A percentile compares a stretch with the other conserved stretches of the same genome.
Evolutionary conservation across 768 basidiomycete genomes (phyloP).

Genomic region (Chalciporus piperatus): DNA sequence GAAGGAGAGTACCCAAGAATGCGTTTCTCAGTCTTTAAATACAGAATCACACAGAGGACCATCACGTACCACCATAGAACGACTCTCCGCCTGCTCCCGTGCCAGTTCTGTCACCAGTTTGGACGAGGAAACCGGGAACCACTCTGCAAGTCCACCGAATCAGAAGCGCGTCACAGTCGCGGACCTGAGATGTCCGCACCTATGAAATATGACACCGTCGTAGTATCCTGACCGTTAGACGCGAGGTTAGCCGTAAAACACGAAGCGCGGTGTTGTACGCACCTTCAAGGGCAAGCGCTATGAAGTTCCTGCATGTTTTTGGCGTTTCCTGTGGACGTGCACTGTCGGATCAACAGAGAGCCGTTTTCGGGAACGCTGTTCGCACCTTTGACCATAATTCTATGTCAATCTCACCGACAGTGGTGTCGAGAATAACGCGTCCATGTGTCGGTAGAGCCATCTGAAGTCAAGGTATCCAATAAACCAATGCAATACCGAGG

Average conservation of each 20-base stretch:
- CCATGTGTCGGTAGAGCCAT: slow-evolving; percentile 88
- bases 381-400: slow-evolving; percentile 89
- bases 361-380: not conserved
- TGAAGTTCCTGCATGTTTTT: slow-evolving; percentile 88
- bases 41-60: not conserved
- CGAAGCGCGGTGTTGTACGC: slow-evolving; percentile 29
- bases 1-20: not conserved
- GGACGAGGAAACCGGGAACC: slow-evolving; percentile 88
- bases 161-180: not conserved
- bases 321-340: slow-evolving; percentile 71
- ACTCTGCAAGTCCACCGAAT: slow-evolving; percentile 43
- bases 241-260: slow-evolving; percentile 5
- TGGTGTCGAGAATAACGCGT: slow-evolving; percentile 84
- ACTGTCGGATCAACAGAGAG: not conserved
- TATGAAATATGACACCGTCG: slow-evolving; percentile 92
- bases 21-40: not conserved
- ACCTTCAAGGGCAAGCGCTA: slow-evolving; percentile 90
- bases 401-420: slow-evolving; percentile 83
- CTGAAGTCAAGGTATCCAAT: not conserved
- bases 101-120: slow-evolving; percentile 91
- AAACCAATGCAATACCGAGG: not conserved
- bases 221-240: slow-evolving; percentile 70
- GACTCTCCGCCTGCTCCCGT: slow-evolving; percentile 93
- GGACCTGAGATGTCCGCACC: slow-evolving; percentile 44
- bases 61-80: slow-evolving; percentile 76